phyloP scores from a whole-genome alignment of 257 asterid genomes.

The Coffea eugenioides region DNA sequence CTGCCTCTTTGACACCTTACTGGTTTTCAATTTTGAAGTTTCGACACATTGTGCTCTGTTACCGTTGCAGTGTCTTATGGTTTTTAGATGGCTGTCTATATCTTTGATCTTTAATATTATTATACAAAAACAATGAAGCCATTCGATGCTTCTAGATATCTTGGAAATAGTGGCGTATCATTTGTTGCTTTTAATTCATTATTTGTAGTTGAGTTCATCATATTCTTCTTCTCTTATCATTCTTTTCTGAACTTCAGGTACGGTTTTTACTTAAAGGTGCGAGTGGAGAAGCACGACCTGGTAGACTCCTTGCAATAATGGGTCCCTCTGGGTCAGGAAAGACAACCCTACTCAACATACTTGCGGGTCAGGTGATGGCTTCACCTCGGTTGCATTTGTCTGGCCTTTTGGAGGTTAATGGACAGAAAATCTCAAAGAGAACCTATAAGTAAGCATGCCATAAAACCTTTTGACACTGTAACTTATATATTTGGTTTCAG shows the following conservation, averaged over 20 bases:
- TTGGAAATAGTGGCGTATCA: neutral
- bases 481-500: neutral
- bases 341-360: conserved; percentile 89
- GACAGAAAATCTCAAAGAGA: conserved; percentile 60
- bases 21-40: too few relatives aligned
- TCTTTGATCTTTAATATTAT: neutral
- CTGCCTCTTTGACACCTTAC: neutral
- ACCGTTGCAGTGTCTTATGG: too few relatives aligned
- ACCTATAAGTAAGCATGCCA: conserved; percentile 49
- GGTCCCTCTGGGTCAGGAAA: conserved; percentile 99
- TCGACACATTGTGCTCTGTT: too few relatives aligned
- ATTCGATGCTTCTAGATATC: neutral
- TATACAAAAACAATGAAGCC: neutral
- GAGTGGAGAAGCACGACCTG: conserved; percentile 92
- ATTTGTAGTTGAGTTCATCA: neutral
- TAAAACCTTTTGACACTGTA: conserved; percentile 10
- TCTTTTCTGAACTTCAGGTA: conserved; percentile 41
- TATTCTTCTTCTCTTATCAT: neutral
- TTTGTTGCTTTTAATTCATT: neutral
- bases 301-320: conserved; percentile 91
- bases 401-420: conserved; percentile 89
- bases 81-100: neutral
- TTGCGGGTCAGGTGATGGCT: conserved; percentile 80
- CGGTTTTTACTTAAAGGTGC: conserved; percentile 75
- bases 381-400: conserved; percentile 78